Percentiles rank a stretch among this genome's conserved stretches.
These are phyloP conservation scores for Mycena belliarum DNA, from an alignment of 768 basidiomycete genomes.

Conservation along the genomic window DNA sequence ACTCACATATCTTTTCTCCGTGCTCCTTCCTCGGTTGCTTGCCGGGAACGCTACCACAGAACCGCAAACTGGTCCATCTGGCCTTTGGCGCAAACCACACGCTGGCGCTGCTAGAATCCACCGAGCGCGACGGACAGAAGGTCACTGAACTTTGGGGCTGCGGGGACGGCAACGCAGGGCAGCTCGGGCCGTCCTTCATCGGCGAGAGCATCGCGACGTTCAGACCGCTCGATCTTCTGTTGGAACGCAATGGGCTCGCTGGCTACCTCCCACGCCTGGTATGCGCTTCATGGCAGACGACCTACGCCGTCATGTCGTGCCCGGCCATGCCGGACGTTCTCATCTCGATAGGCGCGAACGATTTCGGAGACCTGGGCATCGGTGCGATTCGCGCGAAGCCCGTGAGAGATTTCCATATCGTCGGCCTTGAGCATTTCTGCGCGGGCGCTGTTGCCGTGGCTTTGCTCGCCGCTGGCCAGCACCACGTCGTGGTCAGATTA, in stretches of 20 bases:
- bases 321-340: slow-evolving; percentile 49
- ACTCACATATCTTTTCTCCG: slow-evolving; percentile 42
- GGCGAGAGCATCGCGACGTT: slow-evolving; percentile 38
- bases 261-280: slow-evolving; percentile 51
- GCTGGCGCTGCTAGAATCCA: slow-evolving; percentile 56
- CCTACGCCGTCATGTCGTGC: slow-evolving; percentile 63
- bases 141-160: slow-evolving; percentile 63
- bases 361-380: slow-evolving; percentile 79
- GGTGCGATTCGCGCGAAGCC: slow-evolving; percentile 32
- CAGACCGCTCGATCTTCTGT: slow-evolving; percentile 44
- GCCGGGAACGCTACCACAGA: slow-evolving; percentile 30
- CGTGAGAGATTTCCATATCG: slow-evolving; percentile 35
- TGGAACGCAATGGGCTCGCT: slow-evolving; percentile 34
- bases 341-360: slow-evolving; percentile 82
- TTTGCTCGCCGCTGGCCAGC: slow-evolving; percentile 64
- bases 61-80: slow-evolving; percentile 46
- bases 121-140: slow-evolving; percentile 17
- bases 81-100: slow-evolving; percentile 82
- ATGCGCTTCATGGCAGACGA: slow-evolving; percentile 83
- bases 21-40: slow-evolving; percentile 39
- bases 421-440: slow-evolving; percentile 43
- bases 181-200: slow-evolving; percentile 57
- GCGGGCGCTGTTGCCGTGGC: slow-evolving; percentile 17
- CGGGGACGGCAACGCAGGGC: slow-evolving; percentile 71
- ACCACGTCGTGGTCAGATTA: slow-evolving; percentile 64